Base-by-base conservation (phyloP, 345 rosid genomes). In the Eucalyptus polyanthemos region DNA sequence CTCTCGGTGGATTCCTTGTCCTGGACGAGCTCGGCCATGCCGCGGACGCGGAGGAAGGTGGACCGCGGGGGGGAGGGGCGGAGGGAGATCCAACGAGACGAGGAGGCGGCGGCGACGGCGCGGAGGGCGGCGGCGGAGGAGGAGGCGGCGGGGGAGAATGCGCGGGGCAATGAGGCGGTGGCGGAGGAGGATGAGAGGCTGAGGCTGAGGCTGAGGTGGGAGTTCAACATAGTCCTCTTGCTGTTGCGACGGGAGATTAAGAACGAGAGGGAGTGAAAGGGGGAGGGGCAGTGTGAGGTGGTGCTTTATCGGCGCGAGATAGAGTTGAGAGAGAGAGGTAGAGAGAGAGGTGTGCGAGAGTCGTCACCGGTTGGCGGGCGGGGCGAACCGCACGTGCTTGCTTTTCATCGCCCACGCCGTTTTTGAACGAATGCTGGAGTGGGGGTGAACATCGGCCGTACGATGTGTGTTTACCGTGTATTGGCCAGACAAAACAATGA, bases 1-100 rank as follows among this genome's bases (percentile, higher is more conserved):
- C 65, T 85, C 69, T 65, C 88, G 42, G 90, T 11, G 37, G 95
- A 93, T 56, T 94, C 95, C 93, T 93, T 93, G 80, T 95, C 95
- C 89, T 94, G 94, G 87, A 95, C 94, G 86, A 94, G 92, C 91
- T 96, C 95, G 11, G 98, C 92, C 96, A 94, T 95, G 47, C 95
- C 95, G 89, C 91, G 90, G 19, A 92, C 93, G 89, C 90, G 88
- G 37, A 91, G 67, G 14, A 93, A 89, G 88, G 90, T 86, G 89
- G 91, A 90, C 89, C 94, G 90, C 50, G 87, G 89, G 47, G 91
- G 87, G 87, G 88, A 89, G 87, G 93, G 91, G 91, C 87, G 69
- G 53, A 51, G 50, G 60, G 69, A 56, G 76, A 81, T 51, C 87
- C 89, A 44, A 87, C 88, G 88, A 16, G 90, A 90, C 87, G 88